phyloP scores from a whole-genome alignment of 305 asterid genomes.

The Fraxinus floribunda region DNA sequence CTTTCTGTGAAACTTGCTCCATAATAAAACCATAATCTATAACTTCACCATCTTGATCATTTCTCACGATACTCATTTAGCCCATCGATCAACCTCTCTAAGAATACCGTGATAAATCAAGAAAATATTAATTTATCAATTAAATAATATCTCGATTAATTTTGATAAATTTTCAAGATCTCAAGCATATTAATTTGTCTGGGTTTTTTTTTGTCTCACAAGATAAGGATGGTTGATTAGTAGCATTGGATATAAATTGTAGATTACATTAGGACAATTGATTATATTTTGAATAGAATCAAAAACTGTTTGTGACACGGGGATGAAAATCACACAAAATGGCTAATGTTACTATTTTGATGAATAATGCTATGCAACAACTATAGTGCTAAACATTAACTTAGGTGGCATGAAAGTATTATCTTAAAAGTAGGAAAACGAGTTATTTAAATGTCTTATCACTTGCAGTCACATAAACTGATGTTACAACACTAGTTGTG shows the following conservation, averaged over 20 bases:
- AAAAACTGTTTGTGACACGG: background rate
- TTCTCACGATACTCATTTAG: background rate
- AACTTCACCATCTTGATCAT: background rate
- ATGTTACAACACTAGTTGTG: background rate
- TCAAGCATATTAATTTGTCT: background rate
- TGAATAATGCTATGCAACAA: background rate
- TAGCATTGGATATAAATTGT: background rate
- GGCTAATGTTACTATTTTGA: background rate
- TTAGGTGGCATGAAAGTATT: background rate
- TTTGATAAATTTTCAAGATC: background rate
- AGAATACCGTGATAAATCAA: background rate
- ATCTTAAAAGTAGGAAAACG: background rate
- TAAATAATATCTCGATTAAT: background rate
- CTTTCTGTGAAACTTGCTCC: background rate
- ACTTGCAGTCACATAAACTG: background rate
- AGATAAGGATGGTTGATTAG: background rate
- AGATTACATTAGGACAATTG: background rate
- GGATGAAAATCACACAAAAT: background rate
- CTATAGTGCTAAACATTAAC: background rate
- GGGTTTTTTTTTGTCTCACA: background rate
- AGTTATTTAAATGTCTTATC: background rate
- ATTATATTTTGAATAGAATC: background rate
- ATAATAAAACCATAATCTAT: too few relatives aligned
- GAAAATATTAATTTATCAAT: background rate
- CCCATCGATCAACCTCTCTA: background rate